Conservation (phyloP, 805 yeast species). For the Wickerhamiella spandovensis region DNA sequence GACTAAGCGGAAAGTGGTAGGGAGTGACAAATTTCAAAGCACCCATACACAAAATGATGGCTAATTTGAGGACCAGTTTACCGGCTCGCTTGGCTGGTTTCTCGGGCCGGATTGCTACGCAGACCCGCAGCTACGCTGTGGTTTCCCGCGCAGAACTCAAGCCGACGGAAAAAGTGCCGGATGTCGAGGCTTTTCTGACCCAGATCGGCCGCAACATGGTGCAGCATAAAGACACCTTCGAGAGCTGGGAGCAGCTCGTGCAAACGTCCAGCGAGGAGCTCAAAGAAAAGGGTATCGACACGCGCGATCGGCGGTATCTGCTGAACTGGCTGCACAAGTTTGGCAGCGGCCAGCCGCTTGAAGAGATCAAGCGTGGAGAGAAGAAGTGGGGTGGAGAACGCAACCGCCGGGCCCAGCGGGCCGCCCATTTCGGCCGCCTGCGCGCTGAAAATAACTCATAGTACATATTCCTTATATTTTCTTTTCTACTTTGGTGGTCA, state of each 20-base stretch:
- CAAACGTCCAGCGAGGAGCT: constrained; percentile 38
- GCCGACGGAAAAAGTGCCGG: constrained; percentile 46
- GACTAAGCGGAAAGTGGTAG: too few species aligned
- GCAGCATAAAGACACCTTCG: constrained; percentile 59
- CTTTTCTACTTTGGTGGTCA: too few species aligned
- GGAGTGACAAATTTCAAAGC: not conserved
- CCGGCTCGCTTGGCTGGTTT: not conserved
- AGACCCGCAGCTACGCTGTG: not conserved
- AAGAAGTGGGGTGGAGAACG: constrained; percentile 84
- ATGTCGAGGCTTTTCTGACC: constrained; percentile 57
- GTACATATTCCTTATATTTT: too few species aligned
- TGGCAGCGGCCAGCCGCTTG: constrained; percentile 41
- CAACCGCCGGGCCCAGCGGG: constrained; percentile 50
- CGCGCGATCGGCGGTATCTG: constrained; percentile 50
- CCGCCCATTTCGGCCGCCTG: constrained; percentile 28
- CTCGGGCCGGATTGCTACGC: not conserved
- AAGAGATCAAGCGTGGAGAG: constrained; percentile 50
- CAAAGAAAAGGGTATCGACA: constrained; percentile 68
- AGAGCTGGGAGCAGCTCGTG: constrained; percentile 61
- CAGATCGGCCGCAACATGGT: constrained; percentile 63
- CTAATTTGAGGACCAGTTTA: not conserved
- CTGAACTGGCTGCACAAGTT: constrained; percentile 59
- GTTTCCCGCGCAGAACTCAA: not conserved
- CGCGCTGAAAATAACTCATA: constrained; percentile 23
- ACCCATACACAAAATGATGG: not conserved